Evolutionary conservation across 2,329 filamentous ascomycete genomes (phyloP).

Genomic region (Paraconiothyrium sp.): DNA sequence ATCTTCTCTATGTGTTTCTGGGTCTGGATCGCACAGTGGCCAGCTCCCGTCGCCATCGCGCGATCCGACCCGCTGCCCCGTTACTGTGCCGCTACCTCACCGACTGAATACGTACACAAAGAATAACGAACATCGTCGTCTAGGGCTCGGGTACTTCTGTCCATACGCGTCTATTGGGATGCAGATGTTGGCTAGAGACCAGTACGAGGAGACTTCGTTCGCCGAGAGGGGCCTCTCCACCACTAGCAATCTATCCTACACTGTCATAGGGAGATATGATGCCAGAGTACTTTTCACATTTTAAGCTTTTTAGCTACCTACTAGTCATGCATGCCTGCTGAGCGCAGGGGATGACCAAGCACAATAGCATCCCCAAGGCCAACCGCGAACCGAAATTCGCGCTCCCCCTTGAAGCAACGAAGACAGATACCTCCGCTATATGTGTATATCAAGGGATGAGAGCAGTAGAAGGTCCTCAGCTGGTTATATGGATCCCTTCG

Average conservation of each 20-base stretch:
- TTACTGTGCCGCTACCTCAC: neutral
- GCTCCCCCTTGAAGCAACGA: neutral
- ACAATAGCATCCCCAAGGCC: neutral
- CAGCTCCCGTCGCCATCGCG: no score
- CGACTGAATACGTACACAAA: neutral
- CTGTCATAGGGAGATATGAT: neutral
- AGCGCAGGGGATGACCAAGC: neutral
- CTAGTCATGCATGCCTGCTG: neutral
- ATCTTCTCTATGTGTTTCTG: no score
- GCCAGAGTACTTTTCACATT: neutral
- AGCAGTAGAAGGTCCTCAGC: neutral
- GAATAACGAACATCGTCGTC: neutral
- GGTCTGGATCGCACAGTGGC: no score
- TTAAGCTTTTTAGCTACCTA: conserved; percentile 7
- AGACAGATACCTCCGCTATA: neutral
- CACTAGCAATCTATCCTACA: neutral
- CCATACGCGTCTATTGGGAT: neutral
- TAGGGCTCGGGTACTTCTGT: neutral
- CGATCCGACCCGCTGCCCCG: neutral
- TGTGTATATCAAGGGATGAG: neutral
- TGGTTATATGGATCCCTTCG: neutral
- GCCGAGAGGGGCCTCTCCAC: neutral
- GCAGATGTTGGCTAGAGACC: neutral
- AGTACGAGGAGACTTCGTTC: neutral
- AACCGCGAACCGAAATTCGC: neutral